These are phyloP conservation scores for Pseudofabraea citricarpa DNA, from an alignment of 2,329 filamentous ascomycete species.

Conservation along the genomic window DNA sequence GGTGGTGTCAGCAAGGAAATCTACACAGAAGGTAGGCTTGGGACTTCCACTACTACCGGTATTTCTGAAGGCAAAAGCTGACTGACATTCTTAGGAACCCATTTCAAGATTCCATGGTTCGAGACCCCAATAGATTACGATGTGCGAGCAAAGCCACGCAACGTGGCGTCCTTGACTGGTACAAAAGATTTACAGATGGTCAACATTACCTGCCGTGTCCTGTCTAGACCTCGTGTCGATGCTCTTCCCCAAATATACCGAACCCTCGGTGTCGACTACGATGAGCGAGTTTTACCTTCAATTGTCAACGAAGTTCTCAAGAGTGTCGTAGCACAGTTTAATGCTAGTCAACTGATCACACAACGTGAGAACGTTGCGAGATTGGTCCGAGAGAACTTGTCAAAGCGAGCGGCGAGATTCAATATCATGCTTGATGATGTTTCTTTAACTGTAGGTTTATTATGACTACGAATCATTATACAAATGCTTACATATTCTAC, in stretches of 20 bases:
- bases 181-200: conserved; percentile 99
- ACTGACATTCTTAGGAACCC: conserved; percentile 62
- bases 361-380: conserved; percentile 95
- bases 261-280: conserved; percentile 91
- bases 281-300: conserved; percentile 91
- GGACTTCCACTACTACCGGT: conserved; percentile 1
- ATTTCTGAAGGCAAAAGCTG: conserved; percentile 8
- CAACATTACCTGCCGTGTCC: conserved; percentile 99
- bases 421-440: conserved; percentile 98
- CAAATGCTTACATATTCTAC: conserved; percentile 7
- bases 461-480: not conserved
- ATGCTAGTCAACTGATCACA: conserved; percentile 95
- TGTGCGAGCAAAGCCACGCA: conserved; percentile 94
- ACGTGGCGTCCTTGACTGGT: conserved; percentile 92
- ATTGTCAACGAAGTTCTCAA: conserved; percentile 99
- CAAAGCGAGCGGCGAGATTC: conserved; percentile 86
- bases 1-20: conserved; percentile 95
- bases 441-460: conserved; percentile 73
- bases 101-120: conserved; percentile 92
- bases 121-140: conserved; percentile 97
- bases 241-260: conserved; percentile 96
- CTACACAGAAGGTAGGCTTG: conserved; percentile 77
- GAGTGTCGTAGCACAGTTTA: conserved; percentile 98
- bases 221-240: conserved; percentile 82
- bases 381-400: conserved; percentile 88